Evolutionary conservation across 1,139 yeast species (phyloP), one percentile per base, ranked within the genome.

Genomic region (Geotrichum siamense): DNA sequence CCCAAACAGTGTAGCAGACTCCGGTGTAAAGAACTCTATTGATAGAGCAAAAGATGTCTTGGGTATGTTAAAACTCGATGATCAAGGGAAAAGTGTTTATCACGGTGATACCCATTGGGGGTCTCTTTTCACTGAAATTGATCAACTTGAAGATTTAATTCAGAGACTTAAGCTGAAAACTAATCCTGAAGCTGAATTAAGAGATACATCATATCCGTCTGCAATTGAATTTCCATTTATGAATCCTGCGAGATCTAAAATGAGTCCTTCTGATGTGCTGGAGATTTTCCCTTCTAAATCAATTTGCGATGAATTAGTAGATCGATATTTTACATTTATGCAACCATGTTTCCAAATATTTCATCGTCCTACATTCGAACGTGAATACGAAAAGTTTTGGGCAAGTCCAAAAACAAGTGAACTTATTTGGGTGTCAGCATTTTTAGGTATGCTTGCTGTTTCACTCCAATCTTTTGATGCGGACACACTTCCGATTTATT

Each of bases 71-170:
- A 63, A 63, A 47, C 55, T 63, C 8, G 65, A 62, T 38, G 50
- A 49, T 8, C 49, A 54, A 29, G 67, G 67, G 6, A 59, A 63
- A 38, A 53, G 62, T 5, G 51, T 62, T 9, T 63, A 63, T 44
- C 66, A 63, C 36, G 67, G 67, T 5, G 65, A 60, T 38, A 61
- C 64, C 8, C 65, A 63, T 45, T 63, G 67, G 67, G 63, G 60
- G 2, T 55, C 58, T 23, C 44, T 62, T 39, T 52, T 63, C 28
- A 54, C 57, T 34, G 65, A 62, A 39, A 53, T 62, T 19, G 52
- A 51, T 15, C 43, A 33, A 23, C 39, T 43, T 15, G 43, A 43
- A 34, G 46, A 38, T 5, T 25, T 43, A n/a, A 31, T 43, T 20
- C 21, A 32, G n/a, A 12, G 27, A 9, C 17, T 33, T 12, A 38